Evolutionary conservation across 345 rosid species (phyloP).

Genomic region (Hypericum androsaemum): DNA sequence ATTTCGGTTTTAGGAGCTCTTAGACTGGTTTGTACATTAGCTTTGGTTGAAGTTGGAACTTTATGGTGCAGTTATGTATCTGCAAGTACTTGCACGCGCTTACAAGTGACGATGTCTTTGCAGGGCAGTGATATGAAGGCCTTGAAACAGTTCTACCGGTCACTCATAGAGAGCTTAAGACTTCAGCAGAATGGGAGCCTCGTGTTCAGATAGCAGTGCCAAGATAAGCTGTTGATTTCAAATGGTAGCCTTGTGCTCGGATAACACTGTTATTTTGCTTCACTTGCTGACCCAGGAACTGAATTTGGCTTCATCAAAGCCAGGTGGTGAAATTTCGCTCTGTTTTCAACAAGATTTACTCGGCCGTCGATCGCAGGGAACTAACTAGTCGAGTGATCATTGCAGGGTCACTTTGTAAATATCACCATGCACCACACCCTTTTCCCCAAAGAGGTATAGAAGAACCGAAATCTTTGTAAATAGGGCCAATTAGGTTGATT

Average conservation of each 20-base stretch:
- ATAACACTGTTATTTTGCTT: neutral
- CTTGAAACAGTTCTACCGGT: constrained; percentile 58
- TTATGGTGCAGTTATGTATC: neutral
- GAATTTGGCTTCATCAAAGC: neutral
- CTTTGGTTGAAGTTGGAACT: neutral
- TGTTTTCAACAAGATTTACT: neutral
- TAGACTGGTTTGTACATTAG: neutral
- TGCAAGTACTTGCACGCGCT: too few species aligned
- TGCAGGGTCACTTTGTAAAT: constrained; percentile 35
- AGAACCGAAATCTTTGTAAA: neutral
- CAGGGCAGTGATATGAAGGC: constrained; percentile 72
- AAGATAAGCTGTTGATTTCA: neutral
- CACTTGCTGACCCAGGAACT: neutral
- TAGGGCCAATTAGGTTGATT: neutral
- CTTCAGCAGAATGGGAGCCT: constrained; percentile 66
- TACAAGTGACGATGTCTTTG: neutral
- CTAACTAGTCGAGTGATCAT: constrained; percentile 10
- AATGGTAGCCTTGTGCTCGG: neutral
- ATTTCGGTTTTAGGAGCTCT: neutral
- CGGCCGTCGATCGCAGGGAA: neutral
- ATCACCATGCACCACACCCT: constrained; percentile 6
- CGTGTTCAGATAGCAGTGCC: constrained; percentile 71
- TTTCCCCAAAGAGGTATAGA: constrained; percentile 25
- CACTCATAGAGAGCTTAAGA: constrained; percentile 60
- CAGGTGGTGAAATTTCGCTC: constrained; percentile 13